Evolutionary conservation across 2,329 filamentous ascomycete genomes (phyloP), one percentile per base, ranked within the genome.

Genomic region (Fusarium floridanum): DNA sequence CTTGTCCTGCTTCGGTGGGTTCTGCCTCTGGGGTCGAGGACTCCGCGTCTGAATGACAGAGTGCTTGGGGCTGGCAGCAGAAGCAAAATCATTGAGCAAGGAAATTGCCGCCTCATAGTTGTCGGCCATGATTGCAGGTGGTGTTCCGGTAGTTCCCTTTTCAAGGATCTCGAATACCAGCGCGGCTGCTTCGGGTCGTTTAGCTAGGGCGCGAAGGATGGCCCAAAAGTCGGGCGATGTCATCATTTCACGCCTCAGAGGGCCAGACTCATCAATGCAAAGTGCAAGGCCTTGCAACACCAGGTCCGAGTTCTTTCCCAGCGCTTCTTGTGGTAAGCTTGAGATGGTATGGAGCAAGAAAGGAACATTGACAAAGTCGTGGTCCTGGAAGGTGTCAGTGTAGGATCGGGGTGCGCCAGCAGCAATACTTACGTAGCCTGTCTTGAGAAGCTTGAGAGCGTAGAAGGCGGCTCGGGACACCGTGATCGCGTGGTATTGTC

Each of bases 201-300:
- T 86, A 56, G 94, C 91, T 20, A 99, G 86, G 36, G 91, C 90
- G 71, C 95, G 92, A 62, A 99, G 86, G 16, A 98, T 94, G 6
- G 93, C 93, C 97, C 97, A 99, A 82, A 99, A 98, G 80, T 99
- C 97, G 0, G 97, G 97, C 20, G 96, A 98, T 16, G 94, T 96
- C 84, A 97, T 97, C 76, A 98, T 94, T 84, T 98, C 96, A 76
- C 94, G 98, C 67, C 94, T 91, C 32, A 99, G 86, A 14, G 93
- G 91, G 29, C 92, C 91, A 1, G 94, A 91, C 69, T 93, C 91
- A 61, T 93, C 91, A 75, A 98, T 94, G 78, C 95, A 98, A 53
- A 92, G 87, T 53, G 92, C 90, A 29, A 99, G 86, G 0, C 96
- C 96, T 77, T 93, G 92, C 20, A 98, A 86, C 1, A 97, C 90